Evolutionary conservation across 352 stramenopile genomes (phyloP), one percentile per base, ranked within the genome.

Genomic region (Globisporangium barbulae): DNA sequence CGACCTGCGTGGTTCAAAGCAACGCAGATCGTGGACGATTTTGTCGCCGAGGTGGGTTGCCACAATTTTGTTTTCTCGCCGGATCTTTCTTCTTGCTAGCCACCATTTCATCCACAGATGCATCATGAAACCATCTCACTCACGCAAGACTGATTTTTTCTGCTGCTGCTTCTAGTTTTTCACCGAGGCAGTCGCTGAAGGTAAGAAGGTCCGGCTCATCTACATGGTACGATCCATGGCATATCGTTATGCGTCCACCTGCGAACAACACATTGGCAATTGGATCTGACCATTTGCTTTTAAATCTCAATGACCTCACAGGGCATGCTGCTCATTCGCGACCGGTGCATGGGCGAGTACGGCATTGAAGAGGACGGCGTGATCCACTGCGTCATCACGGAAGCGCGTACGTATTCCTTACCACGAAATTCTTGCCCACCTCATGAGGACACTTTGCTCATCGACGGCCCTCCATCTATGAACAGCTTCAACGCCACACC

Each of bases 361-460:
- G 77, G 82, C 47, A 90, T 91, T 52, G 82, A 90, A 65, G 78
- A 90, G 48, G 74, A 85, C 53, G 79, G 82, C 6, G 82, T 93
- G 19, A 88, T 93, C 58, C 81, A 93, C 64, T 78, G 74, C 61
- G 81, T 93, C 30, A 75, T 93, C 69, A 91, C 81, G 0, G 76
- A 90, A 59, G 75, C 77, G 28, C 74, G 81, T 91, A 78, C 63
- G 81, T 88, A 12, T 2, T 25, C 5, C 1, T 13, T 39, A n/a
- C 10, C 10, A 21, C 7, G 6, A 53, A 9, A 58, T 61, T 45
- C 37, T 57, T 66, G 4, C 12, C 10, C 5, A 53, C 31, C 39
- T 57, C 28, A 64, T 69, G 45, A 33, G 52, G 30, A 68, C 42
- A 70, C 37, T 66, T 69, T 53, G 37, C 39, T 31, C 2, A 39